phyloP scores from a whole-genome alignment of 306 rosid genomes.

The Adenanthera pavonina region DNA sequence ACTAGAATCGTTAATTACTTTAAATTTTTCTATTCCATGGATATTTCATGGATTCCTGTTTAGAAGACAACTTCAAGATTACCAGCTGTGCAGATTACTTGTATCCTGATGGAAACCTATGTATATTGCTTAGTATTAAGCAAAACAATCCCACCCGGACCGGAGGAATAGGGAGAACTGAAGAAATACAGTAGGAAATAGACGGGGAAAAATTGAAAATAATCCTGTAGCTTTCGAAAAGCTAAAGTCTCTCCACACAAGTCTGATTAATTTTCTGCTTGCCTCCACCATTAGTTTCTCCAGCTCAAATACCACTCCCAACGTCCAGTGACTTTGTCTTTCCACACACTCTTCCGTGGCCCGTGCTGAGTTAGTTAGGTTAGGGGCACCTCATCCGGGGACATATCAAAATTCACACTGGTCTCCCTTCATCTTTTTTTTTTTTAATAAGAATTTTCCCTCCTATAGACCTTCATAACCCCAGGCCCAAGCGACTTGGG shows the following conservation, averaged over 20 bases:
- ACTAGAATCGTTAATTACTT: background rate
- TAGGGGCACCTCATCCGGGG: background rate
- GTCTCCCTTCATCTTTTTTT: background rate
- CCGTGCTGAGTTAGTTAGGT: background rate
- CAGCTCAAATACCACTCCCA: background rate
- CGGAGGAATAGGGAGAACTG: background rate
- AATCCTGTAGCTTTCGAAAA: background rate
- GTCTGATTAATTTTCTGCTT: background rate
- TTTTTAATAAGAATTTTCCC: background rate
- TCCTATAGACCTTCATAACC: background rate
- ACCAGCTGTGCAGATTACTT: background rate
- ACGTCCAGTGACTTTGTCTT: background rate
- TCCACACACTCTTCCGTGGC: background rate
- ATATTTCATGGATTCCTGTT: background rate
- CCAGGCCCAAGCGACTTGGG: background rate
- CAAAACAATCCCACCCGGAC: background rate
- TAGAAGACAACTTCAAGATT: background rate
- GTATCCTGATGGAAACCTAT: background rate
- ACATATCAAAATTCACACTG: background rate
- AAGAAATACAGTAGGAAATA: background rate
- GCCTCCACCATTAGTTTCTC: background rate
- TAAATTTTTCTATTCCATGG: background rate
- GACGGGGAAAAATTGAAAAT: background rate
- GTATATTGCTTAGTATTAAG: background rate
- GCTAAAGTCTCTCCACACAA: background rate